phyloP scores from a whole-genome alignment of 805 yeast species.

The Hanseniaspora meyeri region DNA sequence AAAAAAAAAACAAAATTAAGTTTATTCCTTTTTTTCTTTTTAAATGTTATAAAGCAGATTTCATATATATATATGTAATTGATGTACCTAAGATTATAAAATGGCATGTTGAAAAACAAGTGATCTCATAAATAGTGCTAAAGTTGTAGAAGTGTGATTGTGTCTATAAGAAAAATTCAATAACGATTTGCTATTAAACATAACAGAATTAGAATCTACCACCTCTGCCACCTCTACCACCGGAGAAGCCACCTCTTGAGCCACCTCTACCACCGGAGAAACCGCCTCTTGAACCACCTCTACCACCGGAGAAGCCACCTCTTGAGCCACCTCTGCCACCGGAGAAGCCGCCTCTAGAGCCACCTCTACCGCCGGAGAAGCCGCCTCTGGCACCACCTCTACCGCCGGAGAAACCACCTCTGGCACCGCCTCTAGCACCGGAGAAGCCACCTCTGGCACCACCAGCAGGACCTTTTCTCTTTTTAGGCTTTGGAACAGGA shows the following conservation, averaged over 20 bases:
- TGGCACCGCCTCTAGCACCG: constrained; percentile 31
- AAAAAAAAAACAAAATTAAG: not conserved
- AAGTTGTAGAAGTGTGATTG: not conserved
- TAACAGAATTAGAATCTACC: constrained; percentile 14
- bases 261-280: constrained; percentile 12
- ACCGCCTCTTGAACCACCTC: constrained; percentile 21
- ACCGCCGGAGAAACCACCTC: constrained; percentile 28
- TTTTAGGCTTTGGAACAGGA: constrained; percentile 60
- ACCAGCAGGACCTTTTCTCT: constrained; percentile 42
- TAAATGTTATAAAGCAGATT: not conserved
- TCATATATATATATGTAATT: not conserved
- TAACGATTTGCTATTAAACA: not conserved
- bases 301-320: constrained; percentile 30
- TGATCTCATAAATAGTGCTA: not conserved
- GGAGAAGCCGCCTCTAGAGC: constrained; percentile 24
- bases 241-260: constrained; percentile 13
- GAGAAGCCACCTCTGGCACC: constrained; percentile 39
- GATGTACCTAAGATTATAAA: not conserved
- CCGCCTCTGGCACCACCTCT: constrained; percentile 33
- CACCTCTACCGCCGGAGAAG: constrained; percentile 27
- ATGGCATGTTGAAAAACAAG: not conserved
- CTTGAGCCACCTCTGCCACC: constrained; percentile 32
- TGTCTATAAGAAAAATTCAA: not conserved
- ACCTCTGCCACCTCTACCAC: constrained; percentile 15
- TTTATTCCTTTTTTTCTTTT: not conserved